Evolutionary conservation across 345 rosid genomes (phyloP).

Genomic region (Psidium friedrichsthalianum): DNA sequence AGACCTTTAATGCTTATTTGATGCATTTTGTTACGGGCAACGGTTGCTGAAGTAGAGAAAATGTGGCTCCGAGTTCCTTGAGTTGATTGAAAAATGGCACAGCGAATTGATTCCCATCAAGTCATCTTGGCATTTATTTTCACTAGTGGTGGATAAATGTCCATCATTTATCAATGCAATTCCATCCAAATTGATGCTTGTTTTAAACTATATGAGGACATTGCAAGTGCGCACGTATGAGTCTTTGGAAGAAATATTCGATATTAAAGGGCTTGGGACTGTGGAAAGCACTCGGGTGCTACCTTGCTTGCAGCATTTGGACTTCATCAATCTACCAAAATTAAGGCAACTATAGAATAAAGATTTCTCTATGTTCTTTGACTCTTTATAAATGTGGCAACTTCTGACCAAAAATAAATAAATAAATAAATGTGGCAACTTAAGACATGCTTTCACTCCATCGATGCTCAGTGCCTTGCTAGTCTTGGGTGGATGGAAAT

Average conservation of each 20-base stretch:
- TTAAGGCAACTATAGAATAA: neutral
- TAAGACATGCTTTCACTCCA: too few species aligned
- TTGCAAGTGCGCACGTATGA: neutral
- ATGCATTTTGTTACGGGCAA: neutral
- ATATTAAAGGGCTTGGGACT: neutral
- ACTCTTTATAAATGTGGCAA: too few species aligned
- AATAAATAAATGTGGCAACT: too few species aligned
- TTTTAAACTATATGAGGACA: neutral
- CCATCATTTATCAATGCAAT: neutral
- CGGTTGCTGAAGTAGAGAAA: neutral
- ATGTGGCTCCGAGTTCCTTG: neutral
- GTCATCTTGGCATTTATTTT: neutral
- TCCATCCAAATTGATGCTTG: neutral
- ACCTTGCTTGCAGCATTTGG: rapidly evolving
- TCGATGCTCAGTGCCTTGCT: too few species aligned
- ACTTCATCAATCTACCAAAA: neutral
- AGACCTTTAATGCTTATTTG: too few species aligned
- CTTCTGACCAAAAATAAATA: too few species aligned
- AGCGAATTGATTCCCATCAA: rapidly evolving
- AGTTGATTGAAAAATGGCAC: neutral
- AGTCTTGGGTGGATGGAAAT: too few species aligned
- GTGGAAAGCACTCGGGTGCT: neutral
- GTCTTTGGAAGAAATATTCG: neutral
- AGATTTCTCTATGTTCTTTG: too few species aligned
- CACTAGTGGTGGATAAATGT: neutral